Evolutionary conservation across 768 basidiomycete species (phyloP).

Genomic region (Lentinus brumalis): DNA sequence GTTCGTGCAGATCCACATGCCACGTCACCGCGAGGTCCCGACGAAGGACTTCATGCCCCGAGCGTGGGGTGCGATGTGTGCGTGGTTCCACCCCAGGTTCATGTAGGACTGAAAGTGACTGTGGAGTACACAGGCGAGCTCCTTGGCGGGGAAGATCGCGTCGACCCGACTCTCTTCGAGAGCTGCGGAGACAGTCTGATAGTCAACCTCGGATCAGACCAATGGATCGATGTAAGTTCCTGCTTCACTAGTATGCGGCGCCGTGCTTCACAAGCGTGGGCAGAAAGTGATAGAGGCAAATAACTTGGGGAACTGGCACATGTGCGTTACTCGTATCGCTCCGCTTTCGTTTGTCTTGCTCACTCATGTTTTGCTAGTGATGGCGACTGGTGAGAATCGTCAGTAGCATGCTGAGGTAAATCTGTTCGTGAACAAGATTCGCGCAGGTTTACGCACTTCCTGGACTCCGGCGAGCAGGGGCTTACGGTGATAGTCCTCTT

Average conservation of each 20-base stretch:
- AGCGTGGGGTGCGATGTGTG: constrained; percentile 27
- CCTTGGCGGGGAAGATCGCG: constrained; percentile 37
- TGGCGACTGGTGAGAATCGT: constrained; percentile 28
- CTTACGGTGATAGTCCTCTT: constrained; percentile 39
- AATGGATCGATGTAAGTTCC: constrained; percentile 26
- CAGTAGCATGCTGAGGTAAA: background rate
- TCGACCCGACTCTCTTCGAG: constrained; percentile 31
- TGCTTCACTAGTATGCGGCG: background rate
- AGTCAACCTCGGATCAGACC: constrained; percentile 37
- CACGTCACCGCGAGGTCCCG: constrained; percentile 29
- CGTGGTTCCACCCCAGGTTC: background rate
- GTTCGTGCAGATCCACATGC: constrained; percentile 32
- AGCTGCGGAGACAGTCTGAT: constrained; percentile 38
- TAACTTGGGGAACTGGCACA: constrained; percentile 40
- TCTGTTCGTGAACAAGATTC: too few species aligned
- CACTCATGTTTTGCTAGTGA: constrained; percentile 15
- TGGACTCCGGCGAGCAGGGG: constrained; percentile 43
- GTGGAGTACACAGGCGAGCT: constrained; percentile 34
- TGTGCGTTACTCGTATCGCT: constrained; percentile 7
- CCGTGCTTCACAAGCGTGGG: background rate
- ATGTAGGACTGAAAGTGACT: background rate
- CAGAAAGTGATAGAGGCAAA: constrained; percentile 28
- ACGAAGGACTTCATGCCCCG: constrained; percentile 32
- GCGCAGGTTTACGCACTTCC: constrained; percentile 34
- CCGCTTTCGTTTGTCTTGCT: background rate